phyloP scores from a whole-genome alignment of 345 rosid genomes.

The Eutrema japonicum region DNA sequence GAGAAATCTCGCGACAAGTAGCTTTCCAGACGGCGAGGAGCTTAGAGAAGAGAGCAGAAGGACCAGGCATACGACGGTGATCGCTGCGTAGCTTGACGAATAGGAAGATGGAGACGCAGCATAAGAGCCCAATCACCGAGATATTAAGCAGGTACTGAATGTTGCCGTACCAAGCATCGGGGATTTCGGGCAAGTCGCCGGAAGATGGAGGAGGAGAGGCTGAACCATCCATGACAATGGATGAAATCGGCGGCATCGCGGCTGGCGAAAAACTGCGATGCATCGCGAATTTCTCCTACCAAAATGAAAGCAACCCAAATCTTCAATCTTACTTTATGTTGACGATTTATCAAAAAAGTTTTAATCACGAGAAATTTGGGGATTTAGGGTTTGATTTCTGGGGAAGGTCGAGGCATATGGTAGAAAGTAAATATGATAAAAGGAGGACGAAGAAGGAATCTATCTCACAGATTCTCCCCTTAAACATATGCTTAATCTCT shows the following conservation, averaged over 20 bases:
- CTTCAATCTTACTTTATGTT: slow-evolving; percentile 3
- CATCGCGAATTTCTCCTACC: slow-evolving; percentile 30
- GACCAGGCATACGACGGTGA: slow-evolving; percentile 88
- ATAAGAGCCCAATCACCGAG: slow-evolving; percentile 76
- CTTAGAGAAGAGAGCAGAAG: slow-evolving; percentile 68
- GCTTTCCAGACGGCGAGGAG: slow-evolving; percentile 99
- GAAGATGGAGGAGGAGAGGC: slow-evolving; percentile 56
- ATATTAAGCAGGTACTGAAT: slow-evolving; percentile 92
- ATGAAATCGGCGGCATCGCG: slow-evolving; percentile 43
- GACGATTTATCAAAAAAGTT: not conserved
- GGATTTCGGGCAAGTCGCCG: slow-evolving; percentile 47
- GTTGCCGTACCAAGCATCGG: slow-evolving; percentile 86
- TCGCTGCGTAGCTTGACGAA: slow-evolving; percentile 95
- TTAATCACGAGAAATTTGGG: slow-evolving; percentile 4
- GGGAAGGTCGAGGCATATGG: slow-evolving; percentile 23
- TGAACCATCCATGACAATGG: slow-evolving; percentile 10
- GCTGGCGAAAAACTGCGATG: slow-evolving; percentile 30
- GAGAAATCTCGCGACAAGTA: slow-evolving; percentile 80
- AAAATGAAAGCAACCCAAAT: slow-evolving; percentile 10
- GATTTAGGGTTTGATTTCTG: slow-evolving; percentile 33
- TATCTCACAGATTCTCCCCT: not conserved
- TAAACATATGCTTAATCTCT: no score
- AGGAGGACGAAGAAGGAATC: slow-evolving; percentile 9
- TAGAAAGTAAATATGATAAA: not conserved
- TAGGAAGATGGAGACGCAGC: slow-evolving; percentile 83